These are phyloP conservation scores for Ophiorrhiza pumila DNA, from an alignment of 257 asterid genomes.

Conservation along the genomic window DNA sequence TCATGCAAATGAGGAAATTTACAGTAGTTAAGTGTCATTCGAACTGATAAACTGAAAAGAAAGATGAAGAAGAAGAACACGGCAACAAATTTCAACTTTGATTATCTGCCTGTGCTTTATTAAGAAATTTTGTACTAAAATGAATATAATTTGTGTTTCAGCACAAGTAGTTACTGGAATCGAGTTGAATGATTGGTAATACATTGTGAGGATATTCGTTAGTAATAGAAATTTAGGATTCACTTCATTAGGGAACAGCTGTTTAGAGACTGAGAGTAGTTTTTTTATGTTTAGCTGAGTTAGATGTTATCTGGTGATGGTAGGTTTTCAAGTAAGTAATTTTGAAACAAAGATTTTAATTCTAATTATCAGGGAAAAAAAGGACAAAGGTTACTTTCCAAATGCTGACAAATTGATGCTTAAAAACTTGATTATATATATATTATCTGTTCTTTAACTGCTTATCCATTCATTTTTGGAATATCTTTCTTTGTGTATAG, in stretches of 20 bases:
- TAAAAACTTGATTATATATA: neutral
- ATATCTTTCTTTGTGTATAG: neutral
- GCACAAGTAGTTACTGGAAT: neutral
- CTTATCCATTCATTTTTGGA: neutral
- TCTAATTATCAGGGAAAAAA: neutral
- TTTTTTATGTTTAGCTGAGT: neutral
- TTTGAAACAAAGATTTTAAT: neutral
- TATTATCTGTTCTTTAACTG: neutral
- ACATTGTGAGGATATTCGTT: neutral
- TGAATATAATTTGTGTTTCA: neutral
- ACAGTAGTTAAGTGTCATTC: neutral
- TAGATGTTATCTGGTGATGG: neutral
- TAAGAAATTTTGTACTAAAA: neutral
- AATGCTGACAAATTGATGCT: neutral
- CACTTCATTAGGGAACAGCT: neutral
- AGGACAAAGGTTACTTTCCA: neutral
- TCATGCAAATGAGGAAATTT: neutral
- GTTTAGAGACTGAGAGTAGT: neutral
- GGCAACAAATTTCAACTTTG: neutral
- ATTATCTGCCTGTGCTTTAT: neutral
- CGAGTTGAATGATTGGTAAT: neutral
- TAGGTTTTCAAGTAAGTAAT: neutral
- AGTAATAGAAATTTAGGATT: neutral
- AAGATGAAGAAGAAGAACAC: neutral
- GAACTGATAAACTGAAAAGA: neutral